Conservation (phyloP, 2,329 filamentous ascomycete species). For the Colletotrichum sp. region DNA sequence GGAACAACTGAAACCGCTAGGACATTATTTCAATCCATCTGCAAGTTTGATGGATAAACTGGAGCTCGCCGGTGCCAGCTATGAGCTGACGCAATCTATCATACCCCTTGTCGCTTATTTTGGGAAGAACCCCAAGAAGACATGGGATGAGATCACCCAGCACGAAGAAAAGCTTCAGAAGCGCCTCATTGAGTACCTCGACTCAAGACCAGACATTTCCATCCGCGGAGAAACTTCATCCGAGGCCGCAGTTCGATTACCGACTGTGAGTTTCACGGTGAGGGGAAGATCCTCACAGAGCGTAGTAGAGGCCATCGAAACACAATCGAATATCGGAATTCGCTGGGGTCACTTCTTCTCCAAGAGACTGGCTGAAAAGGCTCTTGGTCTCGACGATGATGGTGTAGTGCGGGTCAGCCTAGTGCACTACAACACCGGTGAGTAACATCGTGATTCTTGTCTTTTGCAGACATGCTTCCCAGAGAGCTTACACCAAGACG, state of each 20-base stretch:
- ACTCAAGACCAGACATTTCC: constrained; percentile 53
- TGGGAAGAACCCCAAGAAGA: neutral
- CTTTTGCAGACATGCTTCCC: neutral
- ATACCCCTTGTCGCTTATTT: constrained; percentile 19
- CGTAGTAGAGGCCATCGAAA: constrained; percentile 65
- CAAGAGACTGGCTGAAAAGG: constrained; percentile 62
- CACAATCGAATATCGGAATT: constrained; percentile 62
- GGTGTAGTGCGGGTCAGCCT: constrained; percentile 72
- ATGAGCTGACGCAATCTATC: constrained; percentile 69
- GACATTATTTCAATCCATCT: constrained; percentile 71
- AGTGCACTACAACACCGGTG: constrained; percentile 74
- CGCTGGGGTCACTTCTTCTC: constrained; percentile 74
- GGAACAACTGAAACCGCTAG: constrained; percentile 55
- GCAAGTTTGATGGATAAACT: constrained; percentile 69
- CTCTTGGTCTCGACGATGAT: constrained; percentile 59
- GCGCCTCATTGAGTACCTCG: constrained; percentile 64
- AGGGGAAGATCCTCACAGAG: constrained; percentile 46
- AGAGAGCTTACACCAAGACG: neutral
- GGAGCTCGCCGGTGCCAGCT: constrained; percentile 70
- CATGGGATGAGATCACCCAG: constrained; percentile 56
- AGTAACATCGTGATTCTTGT: constrained; percentile 30
- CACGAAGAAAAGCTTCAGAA: constrained; percentile 67
- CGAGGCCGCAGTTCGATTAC: constrained; percentile 56
- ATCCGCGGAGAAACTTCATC: constrained; percentile 61
- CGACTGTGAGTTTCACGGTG: constrained; percentile 70